phyloP scores from a whole-genome alignment of 2,329 filamentous ascomycete species.

The Colletotrichum trifolii region DNA sequence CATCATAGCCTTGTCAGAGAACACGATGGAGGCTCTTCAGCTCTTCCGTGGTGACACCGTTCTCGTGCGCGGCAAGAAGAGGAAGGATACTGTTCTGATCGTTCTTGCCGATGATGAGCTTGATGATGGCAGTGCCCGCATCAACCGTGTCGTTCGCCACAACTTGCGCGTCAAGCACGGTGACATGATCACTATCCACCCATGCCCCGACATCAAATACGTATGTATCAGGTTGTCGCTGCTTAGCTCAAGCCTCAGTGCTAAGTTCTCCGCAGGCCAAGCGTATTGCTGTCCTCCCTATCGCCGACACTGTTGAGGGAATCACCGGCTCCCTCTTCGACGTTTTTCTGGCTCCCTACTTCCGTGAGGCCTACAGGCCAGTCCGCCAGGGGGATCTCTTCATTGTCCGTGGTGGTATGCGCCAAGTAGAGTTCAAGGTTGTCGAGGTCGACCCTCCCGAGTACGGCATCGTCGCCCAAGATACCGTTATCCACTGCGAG shows the following conservation, averaged over 20 bases:
- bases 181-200: slow-evolving; percentile 96
- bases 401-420: slow-evolving; percentile 97
- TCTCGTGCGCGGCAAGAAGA: slow-evolving; percentile 98
- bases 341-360: slow-evolving; percentile 98
- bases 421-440: slow-evolving; percentile 99
- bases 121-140: slow-evolving; percentile 94
- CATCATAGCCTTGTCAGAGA: slow-evolving; percentile 97
- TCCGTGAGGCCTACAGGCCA: slow-evolving; percentile 98
- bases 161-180: slow-evolving; percentile 99
- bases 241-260: slow-evolving; percentile 35
- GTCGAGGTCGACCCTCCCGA: slow-evolving; percentile 98
- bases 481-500: slow-evolving; percentile 99
- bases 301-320: slow-evolving; percentile 97
- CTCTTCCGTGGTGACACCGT: slow-evolving; percentile 99
- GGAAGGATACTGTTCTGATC: slow-evolving; percentile 98
- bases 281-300: slow-evolving; percentile 97
- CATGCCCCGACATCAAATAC: slow-evolving; percentile 99
- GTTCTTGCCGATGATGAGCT: slow-evolving; percentile 97
- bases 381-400: slow-evolving; percentile 98
- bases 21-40: slow-evolving; percentile 98
- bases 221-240: slow-evolving; percentile 66
- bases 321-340: slow-evolving; percentile 98
- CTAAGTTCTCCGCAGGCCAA: slow-evolving; percentile 76
- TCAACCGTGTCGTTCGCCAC: slow-evolving; percentile 98
- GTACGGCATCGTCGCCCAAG: slow-evolving; percentile 98